Percentiles rank a stretch among this genome's conserved stretches.
Evolutionary conservation across 2,329 filamentous ascomycete genomes (phyloP).

Genomic region (Aspergillus costaricaensis): DNA sequence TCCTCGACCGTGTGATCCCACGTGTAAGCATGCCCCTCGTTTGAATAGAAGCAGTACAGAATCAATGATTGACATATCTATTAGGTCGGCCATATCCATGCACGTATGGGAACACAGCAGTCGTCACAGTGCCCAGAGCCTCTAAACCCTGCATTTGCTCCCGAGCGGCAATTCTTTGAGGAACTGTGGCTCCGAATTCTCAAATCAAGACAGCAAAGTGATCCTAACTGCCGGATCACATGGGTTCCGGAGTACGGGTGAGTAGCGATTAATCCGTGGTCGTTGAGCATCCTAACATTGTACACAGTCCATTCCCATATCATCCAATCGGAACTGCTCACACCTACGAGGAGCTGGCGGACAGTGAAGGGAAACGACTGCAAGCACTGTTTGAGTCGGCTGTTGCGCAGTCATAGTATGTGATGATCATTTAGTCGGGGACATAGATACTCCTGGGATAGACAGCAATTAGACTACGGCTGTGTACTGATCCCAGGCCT

Average conservation of each 20-base stretch:
- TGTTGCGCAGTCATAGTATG: neutral
- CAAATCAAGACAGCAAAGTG: constrained; percentile 3
- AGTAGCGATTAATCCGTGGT: neutral
- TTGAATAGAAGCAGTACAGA: too few species aligned
- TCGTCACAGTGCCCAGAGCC: constrained; percentile 42
- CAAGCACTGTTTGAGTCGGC: constrained; percentile 14
- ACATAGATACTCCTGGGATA: too few species aligned
- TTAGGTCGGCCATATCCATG: constrained; percentile 39
- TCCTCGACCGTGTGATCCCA: constrained; percentile 29
- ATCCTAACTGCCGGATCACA: constrained; percentile 5
- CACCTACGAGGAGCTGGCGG: constrained; percentile 20
- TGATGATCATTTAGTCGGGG: too few species aligned
- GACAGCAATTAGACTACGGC: too few species aligned
- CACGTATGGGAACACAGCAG: constrained; percentile 41
- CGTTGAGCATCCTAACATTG: neutral
- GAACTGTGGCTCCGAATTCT: constrained; percentile 24
- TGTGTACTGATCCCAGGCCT: too few species aligned
- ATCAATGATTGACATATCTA: neutral
- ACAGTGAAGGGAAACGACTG: constrained; percentile 23
- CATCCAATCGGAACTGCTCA: constrained; percentile 22
- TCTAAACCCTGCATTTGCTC: constrained; percentile 29
- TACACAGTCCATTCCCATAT: constrained; percentile 25
- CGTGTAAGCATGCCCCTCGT: constrained; percentile 23
- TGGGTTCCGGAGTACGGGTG: constrained; percentile 20
- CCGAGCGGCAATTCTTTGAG: constrained; percentile 37